Evolutionary conservation across 2,329 filamentous ascomycete species (phyloP), one percentile per base, ranked within the genome.

Genomic region (Aaosphaeria pasadenensis): DNA sequence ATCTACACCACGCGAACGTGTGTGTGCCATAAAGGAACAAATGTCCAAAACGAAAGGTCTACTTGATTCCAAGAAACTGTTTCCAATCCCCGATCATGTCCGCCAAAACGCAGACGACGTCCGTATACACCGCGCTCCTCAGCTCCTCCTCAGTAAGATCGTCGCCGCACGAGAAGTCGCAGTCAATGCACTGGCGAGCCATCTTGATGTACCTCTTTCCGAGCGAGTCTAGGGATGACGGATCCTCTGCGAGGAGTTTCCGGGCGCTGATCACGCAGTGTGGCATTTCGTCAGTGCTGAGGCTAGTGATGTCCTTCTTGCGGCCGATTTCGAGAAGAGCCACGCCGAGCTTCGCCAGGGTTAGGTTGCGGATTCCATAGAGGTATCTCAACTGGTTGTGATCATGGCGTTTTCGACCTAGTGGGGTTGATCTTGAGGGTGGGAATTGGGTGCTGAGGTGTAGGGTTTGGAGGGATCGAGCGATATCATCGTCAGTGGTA

Each of bases 321-420:
- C 35, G 30, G 29, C 41, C 44, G 13, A 52, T 50, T 40, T 52
- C 50, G 6, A 52, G 45, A 17, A 52, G 38, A 11, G 50, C 47
- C 4, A 52, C 44, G 2, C 50, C 50, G 11, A 52, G 39, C 39
- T 50, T 47, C 3, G 50, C 50, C 5, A 52, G 45, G 2, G 44
- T 47, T 13, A 52, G 45, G 29, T 52, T 52, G 5, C 47, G 47
- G 38, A 52, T 52, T 9, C 47, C 44, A 40, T 50, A 50, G 6
- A 44, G 44, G 42, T 50, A 52, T n/a, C 24, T 47, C 24, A 42
- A 28, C 17, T 42, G 30, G 24, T 42, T 39, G 11, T 24, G 44
- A 39, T 46, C 43, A 9, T 33, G 11, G 7, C 7, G 11, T 28
- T 11, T 9, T 11, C 24, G 9, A 11, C 7, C 7, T 11, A 11